phyloP scores from a whole-genome alignment of 1,139 yeast genomes.

The Hyphopichia buzzinii region DNA sequence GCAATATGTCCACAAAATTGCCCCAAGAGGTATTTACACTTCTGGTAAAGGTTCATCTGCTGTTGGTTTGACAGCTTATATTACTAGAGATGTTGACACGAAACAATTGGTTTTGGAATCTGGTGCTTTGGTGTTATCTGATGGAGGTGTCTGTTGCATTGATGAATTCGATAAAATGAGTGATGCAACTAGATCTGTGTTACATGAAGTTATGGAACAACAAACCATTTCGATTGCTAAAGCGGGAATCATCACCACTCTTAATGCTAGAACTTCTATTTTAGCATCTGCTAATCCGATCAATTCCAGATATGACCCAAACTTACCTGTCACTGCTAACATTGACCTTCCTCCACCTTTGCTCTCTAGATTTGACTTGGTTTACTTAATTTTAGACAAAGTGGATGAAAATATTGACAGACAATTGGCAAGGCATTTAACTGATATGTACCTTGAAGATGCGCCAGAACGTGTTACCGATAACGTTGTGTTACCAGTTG shows the following conservation, averaged over 20 bases:
- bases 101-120: conserved; percentile 89
- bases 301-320: conserved; percentile 90
- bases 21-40: conserved; percentile 96
- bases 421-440: conserved; percentile 83
- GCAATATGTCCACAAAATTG: conserved; percentile 93
- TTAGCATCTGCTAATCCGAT: conserved; percentile 98
- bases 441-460: conserved; percentile 90
- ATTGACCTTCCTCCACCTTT: conserved; percentile 96
- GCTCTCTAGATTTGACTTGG: conserved; percentile 90
- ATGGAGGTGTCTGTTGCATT: conserved; percentile 98
- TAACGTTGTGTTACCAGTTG: conserved; percentile 75
- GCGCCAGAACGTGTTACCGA: conserved; percentile 69
- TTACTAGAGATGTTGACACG: conserved; percentile 91
- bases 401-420: conserved; percentile 86
- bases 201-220: conserved; percentile 99
- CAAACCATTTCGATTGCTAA: conserved; percentile 97
- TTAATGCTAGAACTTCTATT: conserved; percentile 93
- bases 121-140: conserved; percentile 95
- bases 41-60: conserved; percentile 99
- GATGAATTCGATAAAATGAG: conserved; percentile 99
- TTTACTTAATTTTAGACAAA: conserved; percentile 85
- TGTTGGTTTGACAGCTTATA: conserved; percentile 96
- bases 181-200: conserved; percentile 88
- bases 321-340: conserved; percentile 88
- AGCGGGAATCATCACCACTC: conserved; percentile 95